Base-by-base conservation (phyloP, 345 rosid genomes). In the Gossypium arboreum region DNA sequence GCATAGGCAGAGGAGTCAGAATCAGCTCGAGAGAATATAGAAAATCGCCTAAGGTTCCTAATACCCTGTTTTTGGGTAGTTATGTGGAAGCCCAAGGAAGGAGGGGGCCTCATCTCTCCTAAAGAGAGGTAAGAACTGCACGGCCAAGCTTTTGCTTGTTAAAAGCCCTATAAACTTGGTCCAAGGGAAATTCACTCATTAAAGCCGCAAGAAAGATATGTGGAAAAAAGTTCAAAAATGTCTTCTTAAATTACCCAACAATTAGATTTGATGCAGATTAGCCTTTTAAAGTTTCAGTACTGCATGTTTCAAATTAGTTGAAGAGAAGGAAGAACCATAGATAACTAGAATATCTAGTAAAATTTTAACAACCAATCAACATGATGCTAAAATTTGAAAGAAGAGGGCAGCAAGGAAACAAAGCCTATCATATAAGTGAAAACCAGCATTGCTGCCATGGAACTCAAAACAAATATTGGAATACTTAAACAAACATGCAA, bases 401-500 rank as follows among this genome's bases (percentile, higher is more conserved):
- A 25, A 45, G 55, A 15, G 13, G 73, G 58, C 44, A 70, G n/a
- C 43, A 29, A 17, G 18, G 41, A 22, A 65, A n/a, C 51, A 71
- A 56, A 29, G 44, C 74, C 18, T 39, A 62, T 20, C 9, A 17
- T 29, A 20, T 63, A 44, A 63, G 22, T 18, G 15, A 7, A 50
- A 73, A 48, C 48, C 29, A 64, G 22, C 17, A 15, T 47, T 8
- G 27, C 7, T 18, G 12, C 44, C 54, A 34, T 17, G 61, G 50
- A 44, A 72, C 13, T 56, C 12, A 4, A 47, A 63, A 65, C 25
- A 56, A 73, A 13, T 50, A 27, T 45, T 39, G 55, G n/a, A 41
- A 73, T 67, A 56, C 56, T 55, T 71, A 24, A 71, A 29, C 62
- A 27, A 44, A 56, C 43, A 57, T 57, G 60, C 48, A 48, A 15